phyloP scores from a whole-genome alignment of 78 protist species.

The Creolimax fragrantissima region DNA sequence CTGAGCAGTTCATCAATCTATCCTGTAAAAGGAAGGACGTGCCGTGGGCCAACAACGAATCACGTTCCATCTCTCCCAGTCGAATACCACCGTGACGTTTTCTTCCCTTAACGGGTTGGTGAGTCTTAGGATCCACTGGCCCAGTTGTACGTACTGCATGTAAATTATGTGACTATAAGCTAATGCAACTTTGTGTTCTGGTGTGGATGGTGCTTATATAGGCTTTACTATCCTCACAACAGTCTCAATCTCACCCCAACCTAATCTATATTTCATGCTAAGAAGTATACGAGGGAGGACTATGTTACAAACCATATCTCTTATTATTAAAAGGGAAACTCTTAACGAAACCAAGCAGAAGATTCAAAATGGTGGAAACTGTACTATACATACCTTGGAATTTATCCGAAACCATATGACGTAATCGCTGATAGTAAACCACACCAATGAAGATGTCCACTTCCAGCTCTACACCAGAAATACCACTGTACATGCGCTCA shows the following conservation, averaged over 20 bases:
- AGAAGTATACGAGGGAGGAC: too few species aligned
- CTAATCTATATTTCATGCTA: too few species aligned
- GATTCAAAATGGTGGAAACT: too few species aligned
- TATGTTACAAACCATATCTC: too few species aligned
- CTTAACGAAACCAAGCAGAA: too few species aligned
- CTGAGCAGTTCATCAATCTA: constrained; percentile 83
- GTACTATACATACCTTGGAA: constrained; percentile 67
- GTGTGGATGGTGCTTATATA: too few species aligned
- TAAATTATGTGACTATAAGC: too few species aligned
- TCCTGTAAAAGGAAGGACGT: constrained; percentile 76
- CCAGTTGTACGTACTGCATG: constrained; percentile 92
- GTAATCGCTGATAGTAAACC: constrained; percentile 94
- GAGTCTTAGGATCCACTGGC: constrained; percentile 73
- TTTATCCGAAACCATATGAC: constrained; percentile 98
- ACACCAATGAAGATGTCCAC: constrained; percentile 86
- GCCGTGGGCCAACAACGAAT: constrained; percentile 94
- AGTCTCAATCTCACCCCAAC: too few species aligned
- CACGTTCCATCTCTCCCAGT: constrained; percentile 99
- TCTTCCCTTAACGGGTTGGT: constrained; percentile 95
- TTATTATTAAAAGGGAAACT: too few species aligned
- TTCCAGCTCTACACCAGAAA: constrained; percentile 70
- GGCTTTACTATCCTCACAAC: too few species aligned
- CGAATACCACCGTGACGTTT: constrained; percentile 90
- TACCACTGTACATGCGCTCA: constrained; percentile 80
- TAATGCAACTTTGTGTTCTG: too few species aligned